A percentile compares a stretch with the other conserved stretches of the same genome.
These are phyloP conservation scores for Simmondsia chinensis DNA, from an alignment of 148 eudicot genomes.

Conservation along the genomic window DNA sequence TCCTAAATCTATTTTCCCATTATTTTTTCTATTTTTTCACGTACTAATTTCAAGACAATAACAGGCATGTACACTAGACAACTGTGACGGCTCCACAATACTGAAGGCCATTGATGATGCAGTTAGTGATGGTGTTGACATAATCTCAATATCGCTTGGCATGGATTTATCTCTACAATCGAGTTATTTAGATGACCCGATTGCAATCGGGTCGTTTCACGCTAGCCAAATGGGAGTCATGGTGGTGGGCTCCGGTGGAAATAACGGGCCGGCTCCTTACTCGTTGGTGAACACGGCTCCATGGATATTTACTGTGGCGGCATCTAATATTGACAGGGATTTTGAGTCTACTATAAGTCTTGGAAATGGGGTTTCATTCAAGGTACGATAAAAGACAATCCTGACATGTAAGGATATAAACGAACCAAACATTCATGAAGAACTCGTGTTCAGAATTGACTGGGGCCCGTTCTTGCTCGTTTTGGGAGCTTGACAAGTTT, in stretches of 20 bases:
- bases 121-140: constrained; percentile 60
- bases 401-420: no score
- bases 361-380: constrained; percentile 32
- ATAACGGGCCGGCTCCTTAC: constrained; percentile 49
- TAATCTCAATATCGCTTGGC: constrained; percentile 56
- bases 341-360: constrained; percentile 33
- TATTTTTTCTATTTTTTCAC: no score
- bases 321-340: constrained; percentile 54
- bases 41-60: no score
- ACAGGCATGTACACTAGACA: constrained; percentile 35
- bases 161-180: constrained; percentile 32
- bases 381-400: constrained; percentile 21
- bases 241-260: constrained; percentile 61
- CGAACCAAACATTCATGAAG: no score
- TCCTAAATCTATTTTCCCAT: no score
- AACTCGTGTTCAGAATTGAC: no score
- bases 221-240: constrained; percentile 54
- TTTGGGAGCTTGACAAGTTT: no score
- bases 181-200: constrained; percentile 39
- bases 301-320: constrained; percentile 62
- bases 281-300: constrained; percentile 59
- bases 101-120: constrained; percentile 70
- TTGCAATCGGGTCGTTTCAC: constrained; percentile 62
- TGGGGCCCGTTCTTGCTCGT: no score
- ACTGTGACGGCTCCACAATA: constrained; percentile 40